These are phyloP conservation scores for Teratosphaeria pseudoeucalypti DNA, from an alignment of 2,329 filamentous ascomycete species.

Conservation along the genomic window DNA sequence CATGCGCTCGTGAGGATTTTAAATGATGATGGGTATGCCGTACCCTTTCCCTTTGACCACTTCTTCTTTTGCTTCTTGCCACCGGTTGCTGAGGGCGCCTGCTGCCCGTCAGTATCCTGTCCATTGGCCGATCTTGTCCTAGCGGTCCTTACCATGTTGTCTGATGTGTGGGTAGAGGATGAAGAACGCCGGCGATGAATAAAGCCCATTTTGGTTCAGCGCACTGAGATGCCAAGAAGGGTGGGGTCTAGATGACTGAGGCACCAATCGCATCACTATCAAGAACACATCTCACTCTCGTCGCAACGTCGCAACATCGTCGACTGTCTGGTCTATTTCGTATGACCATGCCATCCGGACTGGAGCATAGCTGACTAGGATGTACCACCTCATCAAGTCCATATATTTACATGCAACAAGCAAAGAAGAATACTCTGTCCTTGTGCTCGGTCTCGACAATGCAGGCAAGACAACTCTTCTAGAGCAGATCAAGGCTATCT, in stretches of 20 bases:
- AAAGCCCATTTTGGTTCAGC: neutral
- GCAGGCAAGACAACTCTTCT: conserved; percentile 97
- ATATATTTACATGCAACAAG: conserved; percentile 91
- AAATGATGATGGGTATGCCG: neutral
- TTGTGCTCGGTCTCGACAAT: conserved; percentile 94
- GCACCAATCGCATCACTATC: neutral
- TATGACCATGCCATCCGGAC: conserved; percentile 1
- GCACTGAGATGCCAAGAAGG: neutral
- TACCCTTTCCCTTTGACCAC: conserved; percentile 51
- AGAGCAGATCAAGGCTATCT: conserved; percentile 88
- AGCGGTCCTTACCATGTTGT: conserved; percentile 1
- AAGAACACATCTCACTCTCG: neutral
- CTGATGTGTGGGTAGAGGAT: conserved; percentile 1
- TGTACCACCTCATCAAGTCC: conserved; percentile 95
- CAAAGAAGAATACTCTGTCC: conserved; percentile 98
- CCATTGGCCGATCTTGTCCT: neutral
- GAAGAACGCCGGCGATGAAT: neutral
- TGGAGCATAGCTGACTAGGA: conserved; percentile 27
- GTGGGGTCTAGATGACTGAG: neutral
- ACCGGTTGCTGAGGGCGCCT: conserved; percentile 7
- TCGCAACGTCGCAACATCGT: neutral
- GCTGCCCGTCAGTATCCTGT: neutral
- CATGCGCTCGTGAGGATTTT: neutral
- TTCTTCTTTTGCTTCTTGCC: conserved; percentile 78
- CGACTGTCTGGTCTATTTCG: neutral